Evolutionary conservation across 306 rosid genomes (phyloP), one percentile per base, ranked within the genome.

Genomic region (Benincasa hispida): DNA sequence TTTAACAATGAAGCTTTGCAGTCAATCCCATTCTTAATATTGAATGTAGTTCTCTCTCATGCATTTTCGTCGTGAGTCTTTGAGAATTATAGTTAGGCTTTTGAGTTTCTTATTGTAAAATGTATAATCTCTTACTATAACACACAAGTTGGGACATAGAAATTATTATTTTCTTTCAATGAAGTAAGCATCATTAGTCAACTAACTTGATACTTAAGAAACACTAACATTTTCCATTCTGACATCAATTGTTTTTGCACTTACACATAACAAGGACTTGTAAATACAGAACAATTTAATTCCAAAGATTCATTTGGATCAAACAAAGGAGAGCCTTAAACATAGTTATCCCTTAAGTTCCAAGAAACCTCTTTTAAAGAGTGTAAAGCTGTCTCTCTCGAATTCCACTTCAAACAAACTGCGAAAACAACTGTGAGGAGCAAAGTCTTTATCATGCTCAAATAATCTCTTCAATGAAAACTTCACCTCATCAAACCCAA

Each of bases 331-430:
- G 4, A 39, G 4, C 34, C 51, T 39, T 67, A 6, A 45, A n/a
- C 70, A 35, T 58, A 45, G 45, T 51, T 34, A 85, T 89, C 83
- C 87, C 96, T 88, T 93, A 22, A 84, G 63, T 80, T 79, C 51
- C 22, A 91, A 93, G 97, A 35, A 86, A 30, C 73, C 17, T 37
- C 61, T 11, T 28, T 22, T 11, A 17, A 70, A 54, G 19, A 79
- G 13, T 39, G 21, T 67, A 76, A 32, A 50, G 58, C 72, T 83
- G 85, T 92, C 96, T 75, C 79, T 86, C 89, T 89, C 93, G 51
- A 85, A 62, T 84, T 85, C 96, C 97, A 89, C 96, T 85, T 69
- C 81, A 83, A 88, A 87, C 97, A 70, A 66, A 88, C 96, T 74
- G 73, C 55, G 88, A 88, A 83, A 87, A 82, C 83, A 72, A 81